Base-by-base conservation (phyloP, 2,329 filamentous ascomycete species). In the Pseudogymnoascus sp. region DNA sequence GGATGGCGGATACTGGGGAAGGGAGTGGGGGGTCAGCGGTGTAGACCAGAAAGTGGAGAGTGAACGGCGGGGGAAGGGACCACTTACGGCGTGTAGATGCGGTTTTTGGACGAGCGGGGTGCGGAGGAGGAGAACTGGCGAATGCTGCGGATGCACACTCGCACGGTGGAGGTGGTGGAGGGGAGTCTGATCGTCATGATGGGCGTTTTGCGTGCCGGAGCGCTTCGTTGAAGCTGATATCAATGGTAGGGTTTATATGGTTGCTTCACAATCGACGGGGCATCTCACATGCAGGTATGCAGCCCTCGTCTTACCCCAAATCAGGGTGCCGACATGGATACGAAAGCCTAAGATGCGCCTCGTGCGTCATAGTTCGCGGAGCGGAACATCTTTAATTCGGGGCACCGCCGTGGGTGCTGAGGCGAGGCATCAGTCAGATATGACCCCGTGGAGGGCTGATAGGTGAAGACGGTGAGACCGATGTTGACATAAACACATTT, bases 1-100 rank as follows among this genome's bases (percentile, higher is more conserved):
- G 79, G 76, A 60, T 78, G 79, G 66, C 83, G 83, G 68, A 86
- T 79, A 38, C 84, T 86, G 64, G 8, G 7, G 31, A 31, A 17
- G 38, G 60, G 60, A 9, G 13, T 59, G 59, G n/a, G 50, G 66
- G 61, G 65, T 60, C n/a, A 57, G 31, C 19, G 28, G 21, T 57
- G 42, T 35, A 60, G 57, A 47, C 33, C 59, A 59, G 60, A 63
- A 60, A 36, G 62, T 42, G 50, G 44, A 62, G 44, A 66, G 65
- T 57, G 47, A 38, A 38, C 33, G 31, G 61, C 26, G 31, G 47
- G 44, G 47, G 47, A 53, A 33, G 40, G 47, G 40, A 38, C 26
- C 62, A 74, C 77, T 71, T 67, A 79, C 78, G 76, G 68, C 15
- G 69, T 69, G 64, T 76, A 78, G 38, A 79, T 73, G 62, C 76